Evolutionary conservation across 2,329 filamentous ascomycete genomes (phyloP), one percentile per base, ranked within the genome.

Genomic region (Macroventuria anomochaeta): DNA sequence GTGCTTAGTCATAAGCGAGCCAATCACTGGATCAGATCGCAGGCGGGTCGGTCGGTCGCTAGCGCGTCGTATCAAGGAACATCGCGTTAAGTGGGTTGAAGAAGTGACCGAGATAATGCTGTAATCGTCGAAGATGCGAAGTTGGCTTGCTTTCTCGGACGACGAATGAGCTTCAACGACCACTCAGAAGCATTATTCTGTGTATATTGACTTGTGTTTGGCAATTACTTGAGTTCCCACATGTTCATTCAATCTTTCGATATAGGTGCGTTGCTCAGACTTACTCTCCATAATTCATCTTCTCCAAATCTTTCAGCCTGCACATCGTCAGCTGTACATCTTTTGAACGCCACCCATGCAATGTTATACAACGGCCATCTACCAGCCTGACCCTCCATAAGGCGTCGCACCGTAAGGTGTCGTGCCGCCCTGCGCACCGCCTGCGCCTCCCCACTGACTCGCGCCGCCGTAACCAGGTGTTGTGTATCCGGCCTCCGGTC

Each of bases 401-500:
- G 85, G 83, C 10, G 84, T 86, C 23, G 83, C 82, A 33, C 83
- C 83, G 64, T 83, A 86, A 5, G 83, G 82, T 18, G 83, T 85
- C 46, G 80, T 68, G 20, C 67, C 76, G 17, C 76, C 78, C 26
- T 62, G 64, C 11, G 52, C 60, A 40, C 49, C 59, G n/a, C 56
- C 63, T 31, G 57, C 58, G 7, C 77, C 85, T 15, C 88, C 88
- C 84, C 89, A 93, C 15, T 84, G 79, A 67, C 84, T 88, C 56
- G 83, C 79, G 20, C 67, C 65, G 75, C 80, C 68, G 37, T 69
- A 70, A 20, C 81, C 85, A 65, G 88, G 86, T 7, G 88, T 90
- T 8, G 85, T 87, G 69, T 85, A 90, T 29, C 88, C 89, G 31
- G 74, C 75, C 53, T 86, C 83, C 36, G 83, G 83, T 59, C 83